Evolutionary conservation across 352 stramenopile genomes (phyloP), one percentile per base, ranked within the genome.

Genomic region (Pythium phragmiticola): DNA sequence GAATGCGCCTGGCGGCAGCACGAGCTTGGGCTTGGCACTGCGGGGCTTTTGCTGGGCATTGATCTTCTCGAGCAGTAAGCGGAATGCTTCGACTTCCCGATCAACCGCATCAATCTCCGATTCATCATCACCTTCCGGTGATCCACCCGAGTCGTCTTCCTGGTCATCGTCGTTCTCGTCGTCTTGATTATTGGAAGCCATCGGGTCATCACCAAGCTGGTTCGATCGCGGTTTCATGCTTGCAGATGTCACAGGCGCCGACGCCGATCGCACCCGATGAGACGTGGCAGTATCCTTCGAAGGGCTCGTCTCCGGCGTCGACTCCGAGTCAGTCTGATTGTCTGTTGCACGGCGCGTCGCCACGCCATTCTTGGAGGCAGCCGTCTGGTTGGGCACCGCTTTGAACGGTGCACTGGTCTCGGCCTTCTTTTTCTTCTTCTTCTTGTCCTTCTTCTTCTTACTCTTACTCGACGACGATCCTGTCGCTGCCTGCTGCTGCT

Each of bases 391-490:
- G 26, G 26, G 26, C 26, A 30, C 26, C 3, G 26, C 4, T 30
- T 30, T 30, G 26, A 30, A 3, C 4, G 26, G 26, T 30, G 26
- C 26, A 30, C 36, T 55, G 11, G 43, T 16, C 14, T 76, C 73
- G 14, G 74, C 67, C 45, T 86, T 77, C 59, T 78, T 82, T 58
- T 85, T 84, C 51, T 85, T 85, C 68, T 89, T 91, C 55, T 88
- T 82, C 56, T 90, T 84, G 60, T 84, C 78, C 65, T 87, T 90
- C 63, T 82, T 89, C 63, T 90, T 92, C 67, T 90, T 92, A 59
- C 76, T 88, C 37, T 66, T 75, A 57, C 69, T 85, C 54, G 57
- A 76, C 8, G 63, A 55, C 12, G 55, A 60, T 16, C 70, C 68
- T 36, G 77, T 41, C 6, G 21, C 14, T 43, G 43, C 37, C 30